Conservation (phyloP, 2,329 filamentous ascomycete species). For the Cercospora janseana region DNA sequence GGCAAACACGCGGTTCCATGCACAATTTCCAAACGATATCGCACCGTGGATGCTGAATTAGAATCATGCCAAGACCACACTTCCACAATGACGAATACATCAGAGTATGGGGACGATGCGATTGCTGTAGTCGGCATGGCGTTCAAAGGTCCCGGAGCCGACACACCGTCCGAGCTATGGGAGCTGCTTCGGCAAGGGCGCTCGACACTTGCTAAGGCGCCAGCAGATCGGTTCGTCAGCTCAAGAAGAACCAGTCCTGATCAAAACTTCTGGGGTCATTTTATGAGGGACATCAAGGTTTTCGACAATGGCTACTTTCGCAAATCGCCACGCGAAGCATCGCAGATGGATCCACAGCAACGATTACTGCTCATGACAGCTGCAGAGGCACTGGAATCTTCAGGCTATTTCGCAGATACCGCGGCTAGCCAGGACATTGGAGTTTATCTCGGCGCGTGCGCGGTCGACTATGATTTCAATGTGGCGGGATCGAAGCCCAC, state of each 20-base stretch:
- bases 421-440: background rate
- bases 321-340: slow-evolving; percentile 30
- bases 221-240: slow-evolving; percentile 5
- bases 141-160: slow-evolving; percentile 12
- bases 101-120: background rate
- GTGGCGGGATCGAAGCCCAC: slow-evolving; percentile 38
- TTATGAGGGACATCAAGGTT: slow-evolving; percentile 12
- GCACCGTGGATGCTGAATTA: no score
- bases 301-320: slow-evolving; percentile 41
- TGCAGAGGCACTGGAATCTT: slow-evolving; percentile 37
- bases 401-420: slow-evolving; percentile 41
- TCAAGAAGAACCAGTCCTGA: background rate
- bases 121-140: slow-evolving; percentile 21
- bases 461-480: slow-evolving; percentile 46
- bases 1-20: no score
- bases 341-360: slow-evolving; percentile 36
- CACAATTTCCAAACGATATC: no score
- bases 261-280: background rate
- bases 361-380: slow-evolving; percentile 33
- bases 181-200: slow-evolving; percentile 9
- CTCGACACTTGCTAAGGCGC: slow-evolving; percentile 1
- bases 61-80: no score
- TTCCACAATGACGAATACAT: no score
- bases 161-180: slow-evolving; percentile 14
- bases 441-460: slow-evolving; percentile 40